Conservation (phyloP, 2,329 filamentous ascomycete genomes). For the Paracorniculantispora psalliotae region DNA sequence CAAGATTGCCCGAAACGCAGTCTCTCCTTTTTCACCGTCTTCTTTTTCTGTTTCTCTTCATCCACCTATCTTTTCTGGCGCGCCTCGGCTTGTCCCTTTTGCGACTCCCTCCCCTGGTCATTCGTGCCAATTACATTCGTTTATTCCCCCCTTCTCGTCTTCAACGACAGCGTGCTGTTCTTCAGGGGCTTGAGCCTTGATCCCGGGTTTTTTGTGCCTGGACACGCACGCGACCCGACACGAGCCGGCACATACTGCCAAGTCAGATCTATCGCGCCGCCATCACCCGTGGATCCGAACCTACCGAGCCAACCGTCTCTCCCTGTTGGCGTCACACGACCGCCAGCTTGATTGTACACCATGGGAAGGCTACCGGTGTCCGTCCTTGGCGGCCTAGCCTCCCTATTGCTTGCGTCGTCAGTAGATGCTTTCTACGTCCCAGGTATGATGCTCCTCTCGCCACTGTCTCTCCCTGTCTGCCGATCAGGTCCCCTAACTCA, state of each 20-base stretch:
- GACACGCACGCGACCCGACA: neutral
- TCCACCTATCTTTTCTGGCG: neutral
- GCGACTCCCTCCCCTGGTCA: slow-evolving; percentile 4
- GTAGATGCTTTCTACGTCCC: slow-evolving; percentile 77
- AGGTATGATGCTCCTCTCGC: slow-evolving; percentile 44
- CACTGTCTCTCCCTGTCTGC: neutral
- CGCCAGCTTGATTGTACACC: neutral
- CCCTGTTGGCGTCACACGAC: slow-evolving; percentile 14
- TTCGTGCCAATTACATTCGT: slow-evolving; percentile 16
- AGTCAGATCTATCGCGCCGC: neutral
- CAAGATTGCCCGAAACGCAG: neutral
- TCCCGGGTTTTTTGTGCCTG: neutral
- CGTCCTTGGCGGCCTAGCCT: slow-evolving; percentile 35
- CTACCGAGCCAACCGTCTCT: neutral
- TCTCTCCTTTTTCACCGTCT: neutral
- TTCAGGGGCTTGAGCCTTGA: neutral
- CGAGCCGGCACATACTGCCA: neutral
- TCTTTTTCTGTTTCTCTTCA: neutral
- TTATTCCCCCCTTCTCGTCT: neutral
- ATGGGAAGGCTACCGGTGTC: slow-evolving; percentile 30
- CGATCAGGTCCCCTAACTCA: slow-evolving; percentile 3
- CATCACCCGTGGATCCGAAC: neutral
- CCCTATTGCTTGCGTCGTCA: slow-evolving; percentile 33
- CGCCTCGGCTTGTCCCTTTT: neutral
- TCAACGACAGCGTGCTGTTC: neutral